Evolutionary conservation across 75 land plant species (phyloP).

Genomic region (Cryptomeria japonica): DNA sequence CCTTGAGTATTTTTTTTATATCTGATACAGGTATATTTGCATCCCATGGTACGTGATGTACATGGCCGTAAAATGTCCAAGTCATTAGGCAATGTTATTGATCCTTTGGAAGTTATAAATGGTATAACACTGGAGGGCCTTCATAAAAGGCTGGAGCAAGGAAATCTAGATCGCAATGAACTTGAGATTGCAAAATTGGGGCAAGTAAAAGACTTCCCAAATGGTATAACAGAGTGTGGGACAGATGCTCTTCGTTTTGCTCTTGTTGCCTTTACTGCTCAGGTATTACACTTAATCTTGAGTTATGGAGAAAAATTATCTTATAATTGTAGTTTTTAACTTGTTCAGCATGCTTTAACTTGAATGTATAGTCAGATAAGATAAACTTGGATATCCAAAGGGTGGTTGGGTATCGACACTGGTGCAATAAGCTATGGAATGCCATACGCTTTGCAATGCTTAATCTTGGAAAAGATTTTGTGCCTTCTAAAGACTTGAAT

Average conservation of each 20-base stretch:
- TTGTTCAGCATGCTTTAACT: conserved; percentile 3
- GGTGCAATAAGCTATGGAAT: conserved; percentile 98
- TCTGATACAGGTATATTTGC: conserved; percentile 71
- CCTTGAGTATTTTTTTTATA: background rate
- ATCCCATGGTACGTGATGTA: conserved; percentile 98
- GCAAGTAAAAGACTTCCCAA: conserved; percentile 80
- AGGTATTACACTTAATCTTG: conserved; percentile 45
- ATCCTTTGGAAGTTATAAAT: conserved; percentile 93
- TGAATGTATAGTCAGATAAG: conserved; percentile 71
- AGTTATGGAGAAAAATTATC: conserved; percentile 3
- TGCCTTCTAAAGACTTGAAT: conserved; percentile 38
- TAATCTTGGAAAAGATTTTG: conserved; percentile 68
- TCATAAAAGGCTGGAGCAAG: conserved; percentile 76
- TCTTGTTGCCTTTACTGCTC: conserved; percentile 90
- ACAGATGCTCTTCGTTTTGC: conserved; percentile 97
- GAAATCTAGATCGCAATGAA: conserved; percentile 84
- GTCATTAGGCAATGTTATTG: conserved; percentile 97
- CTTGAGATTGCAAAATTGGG: conserved; percentile 72
- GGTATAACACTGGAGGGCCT: conserved; percentile 84
- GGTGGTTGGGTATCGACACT: conserved; percentile 91
- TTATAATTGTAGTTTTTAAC: conserved; percentile 2
- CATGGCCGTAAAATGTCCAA: conserved; percentile 99
- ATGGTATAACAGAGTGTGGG: conserved; percentile 95
- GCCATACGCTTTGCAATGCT: conserved; percentile 90
- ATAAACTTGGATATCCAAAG: conserved; percentile 88